Conservation (phyloP, 225 moss, liverwort and hornwort species). For the Anthoceros angustus region DNA sequence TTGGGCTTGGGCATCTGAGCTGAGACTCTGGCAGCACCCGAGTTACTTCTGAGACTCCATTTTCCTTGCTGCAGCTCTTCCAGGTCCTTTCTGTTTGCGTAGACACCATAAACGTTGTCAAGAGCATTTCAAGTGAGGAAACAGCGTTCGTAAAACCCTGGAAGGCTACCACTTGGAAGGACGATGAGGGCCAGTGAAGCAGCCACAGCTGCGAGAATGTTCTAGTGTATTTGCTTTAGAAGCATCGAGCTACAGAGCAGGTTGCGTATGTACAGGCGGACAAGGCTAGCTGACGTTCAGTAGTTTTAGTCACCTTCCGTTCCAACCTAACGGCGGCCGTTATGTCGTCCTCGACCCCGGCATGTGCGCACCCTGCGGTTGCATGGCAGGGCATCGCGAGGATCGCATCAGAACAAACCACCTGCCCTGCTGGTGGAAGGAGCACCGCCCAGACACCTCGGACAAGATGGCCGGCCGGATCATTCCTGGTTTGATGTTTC, state of each 20-base stretch:
- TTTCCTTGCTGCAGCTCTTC: neutral
- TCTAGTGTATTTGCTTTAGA: neutral
- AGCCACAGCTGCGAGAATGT: neutral
- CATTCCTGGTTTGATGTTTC: neutral
- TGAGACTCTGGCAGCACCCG: neutral
- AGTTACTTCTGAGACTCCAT: neutral
- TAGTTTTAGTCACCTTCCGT: too few species aligned
- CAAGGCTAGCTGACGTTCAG: too few species aligned
- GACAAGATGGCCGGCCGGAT: neutral
- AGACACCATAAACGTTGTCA: neutral
- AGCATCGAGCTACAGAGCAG: too few species aligned
- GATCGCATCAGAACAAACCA: too few species aligned
- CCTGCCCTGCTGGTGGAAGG: too few species aligned
- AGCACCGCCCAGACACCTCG: neutral
- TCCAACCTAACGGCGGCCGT: too few species aligned
- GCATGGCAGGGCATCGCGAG: too few species aligned
- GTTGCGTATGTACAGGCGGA: too few species aligned
- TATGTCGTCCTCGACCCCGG: too few species aligned
- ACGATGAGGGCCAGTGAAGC: neutral
- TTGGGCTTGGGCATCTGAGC: neutral
- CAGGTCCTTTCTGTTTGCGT: neutral
- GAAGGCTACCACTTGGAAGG: neutral
- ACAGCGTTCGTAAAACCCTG: neutral
- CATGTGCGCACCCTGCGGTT: too few species aligned
- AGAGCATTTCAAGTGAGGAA: neutral